Conservation (phyloP, 2,329 filamentous ascomycete species). For the Colletotrichum phormii region DNA sequence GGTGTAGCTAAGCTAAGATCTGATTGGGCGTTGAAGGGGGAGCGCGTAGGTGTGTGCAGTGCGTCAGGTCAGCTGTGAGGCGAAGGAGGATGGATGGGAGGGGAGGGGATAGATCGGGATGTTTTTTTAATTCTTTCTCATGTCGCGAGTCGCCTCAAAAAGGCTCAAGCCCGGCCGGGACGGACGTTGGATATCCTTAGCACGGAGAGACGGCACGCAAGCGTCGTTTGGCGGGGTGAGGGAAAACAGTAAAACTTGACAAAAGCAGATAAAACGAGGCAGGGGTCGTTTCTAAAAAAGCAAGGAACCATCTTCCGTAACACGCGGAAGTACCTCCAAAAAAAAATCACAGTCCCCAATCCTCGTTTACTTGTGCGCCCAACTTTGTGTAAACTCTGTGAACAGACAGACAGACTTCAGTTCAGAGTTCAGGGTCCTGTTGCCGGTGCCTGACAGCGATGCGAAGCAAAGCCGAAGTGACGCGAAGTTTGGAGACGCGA, state of each 20-base stretch:
- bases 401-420: neutral
- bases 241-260: neutral
- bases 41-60: constrained; percentile 2
- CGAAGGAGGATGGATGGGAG: neutral
- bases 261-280: constrained; percentile 19
- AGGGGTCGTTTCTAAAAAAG: constrained; percentile 5
- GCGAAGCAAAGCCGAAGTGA: neutral
- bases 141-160: neutral
- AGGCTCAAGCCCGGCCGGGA: constrained; percentile 6
- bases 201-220: constrained; percentile 33
- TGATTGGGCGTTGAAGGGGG: neutral
- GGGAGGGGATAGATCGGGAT: constrained; percentile 10
- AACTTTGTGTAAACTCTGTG: neutral
- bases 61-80: constrained; percentile 15
- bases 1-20: neutral
- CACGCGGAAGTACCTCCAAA: constrained; percentile 5
- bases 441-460: constrained; percentile 10
- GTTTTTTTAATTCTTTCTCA: constrained; percentile 14
- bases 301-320: constrained; percentile 16
- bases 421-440: constrained; percentile 30
- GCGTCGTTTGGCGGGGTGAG: constrained; percentile 14
- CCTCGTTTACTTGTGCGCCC: neutral
- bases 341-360: neutral
- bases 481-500: constrained; percentile 2
- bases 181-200: constrained; percentile 26